These are phyloP conservation scores for Phytopythium helicoides DNA, from an alignment of 352 stramenopile species.

Conservation along the genomic window DNA sequence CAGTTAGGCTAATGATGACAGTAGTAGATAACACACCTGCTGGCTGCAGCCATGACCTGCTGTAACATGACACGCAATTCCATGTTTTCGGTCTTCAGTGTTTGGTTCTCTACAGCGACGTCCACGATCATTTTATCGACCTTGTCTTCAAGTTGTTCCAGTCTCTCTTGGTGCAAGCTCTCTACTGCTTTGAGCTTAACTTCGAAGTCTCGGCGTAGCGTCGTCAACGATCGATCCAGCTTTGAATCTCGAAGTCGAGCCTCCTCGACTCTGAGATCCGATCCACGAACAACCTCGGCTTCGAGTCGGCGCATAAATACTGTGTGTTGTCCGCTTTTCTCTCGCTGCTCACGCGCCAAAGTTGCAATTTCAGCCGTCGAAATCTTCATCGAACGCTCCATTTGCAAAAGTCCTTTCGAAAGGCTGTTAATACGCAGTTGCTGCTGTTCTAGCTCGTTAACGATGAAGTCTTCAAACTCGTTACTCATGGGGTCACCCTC, in stretches of 20 bases:
- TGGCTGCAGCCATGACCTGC: constrained; percentile 9
- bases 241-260: constrained; percentile 24
- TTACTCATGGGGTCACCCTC: constrained; percentile 13
- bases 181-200: constrained; percentile 25
- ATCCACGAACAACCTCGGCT: constrained; percentile 27
- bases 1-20: too few species aligned
- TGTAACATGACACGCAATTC: constrained; percentile 32
- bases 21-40: constrained; percentile 8
- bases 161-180: constrained; percentile 17
- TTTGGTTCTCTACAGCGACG: constrained; percentile 39
- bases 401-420: constrained; percentile 14
- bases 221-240: constrained; percentile 5
- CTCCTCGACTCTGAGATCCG: constrained; percentile 33
- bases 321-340: constrained; percentile 31
- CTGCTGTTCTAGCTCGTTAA: constrained; percentile 49
- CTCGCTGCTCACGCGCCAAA: constrained; percentile 24
- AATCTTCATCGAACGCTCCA: constrained; percentile 27
- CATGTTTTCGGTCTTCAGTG: constrained; percentile 35
- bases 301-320: constrained; percentile 40
- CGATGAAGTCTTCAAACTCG: constrained; percentile 44
- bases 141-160: constrained; percentile 27
- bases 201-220: constrained; percentile 11
- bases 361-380: constrained; percentile 23
- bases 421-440: constrained; percentile 25
- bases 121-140: constrained; percentile 39